Conservation (phyloP, 352 stramenopile species). For the Pythium brachiatum region DNA sequence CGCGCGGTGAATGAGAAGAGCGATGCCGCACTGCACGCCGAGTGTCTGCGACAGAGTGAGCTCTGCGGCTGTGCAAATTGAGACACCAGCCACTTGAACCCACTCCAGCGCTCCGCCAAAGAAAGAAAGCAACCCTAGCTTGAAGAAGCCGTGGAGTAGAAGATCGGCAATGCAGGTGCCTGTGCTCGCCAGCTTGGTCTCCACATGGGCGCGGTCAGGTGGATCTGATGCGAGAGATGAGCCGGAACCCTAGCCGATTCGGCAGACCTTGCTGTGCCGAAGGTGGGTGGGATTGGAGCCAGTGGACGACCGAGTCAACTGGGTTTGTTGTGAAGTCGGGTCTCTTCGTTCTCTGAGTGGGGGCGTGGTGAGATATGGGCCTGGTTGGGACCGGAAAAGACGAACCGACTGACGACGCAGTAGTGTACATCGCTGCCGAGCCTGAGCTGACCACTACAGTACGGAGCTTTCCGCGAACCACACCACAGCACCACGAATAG, state of each 20-base stretch:
- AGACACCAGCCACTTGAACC: neutral
- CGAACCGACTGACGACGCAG: neutral
- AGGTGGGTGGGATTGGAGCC: slow-evolving; percentile 1
- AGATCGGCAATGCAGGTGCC: neutral
- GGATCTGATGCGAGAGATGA: neutral
- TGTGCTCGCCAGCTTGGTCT: neutral
- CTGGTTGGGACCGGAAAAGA: neutral
- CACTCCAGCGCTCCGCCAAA: neutral
- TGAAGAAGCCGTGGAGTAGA: neutral
- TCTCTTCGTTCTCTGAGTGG: neutral
- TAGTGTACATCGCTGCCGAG: too few relatives aligned
- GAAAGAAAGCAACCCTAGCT: neutral
- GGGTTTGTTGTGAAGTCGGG: neutral
- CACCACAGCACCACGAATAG: slow-evolving; percentile 1
- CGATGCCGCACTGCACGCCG: neutral
- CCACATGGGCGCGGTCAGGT: neutral
- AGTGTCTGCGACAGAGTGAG: neutral
- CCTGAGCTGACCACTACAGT: neutral
- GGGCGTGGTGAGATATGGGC: neutral
- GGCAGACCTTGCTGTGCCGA: neutral
- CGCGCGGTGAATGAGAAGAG: neutral
- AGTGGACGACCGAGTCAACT: neutral
- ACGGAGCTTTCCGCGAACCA: neutral
- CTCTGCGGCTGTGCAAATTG: neutral
- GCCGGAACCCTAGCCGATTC: slow-evolving; percentile 5